Evolutionary conservation across 1,284 basidiomycete genomes (phyloP), one percentile per base, ranked within the genome.

Genomic region (Cutaneotrichosporon dermatis): DNA sequence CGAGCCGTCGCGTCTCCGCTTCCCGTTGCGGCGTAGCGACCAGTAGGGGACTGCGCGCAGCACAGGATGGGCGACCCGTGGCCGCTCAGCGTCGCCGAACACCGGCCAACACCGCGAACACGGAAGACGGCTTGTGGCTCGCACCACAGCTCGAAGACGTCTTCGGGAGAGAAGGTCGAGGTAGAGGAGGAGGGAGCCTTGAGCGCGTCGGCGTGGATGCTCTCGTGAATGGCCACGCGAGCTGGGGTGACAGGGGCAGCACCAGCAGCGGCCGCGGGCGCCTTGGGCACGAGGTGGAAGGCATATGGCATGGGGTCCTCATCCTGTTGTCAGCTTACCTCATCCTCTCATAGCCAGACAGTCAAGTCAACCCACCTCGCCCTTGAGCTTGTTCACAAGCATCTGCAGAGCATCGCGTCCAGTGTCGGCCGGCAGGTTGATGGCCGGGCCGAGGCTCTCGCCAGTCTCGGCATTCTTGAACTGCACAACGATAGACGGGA

Each of bases 101-200:
- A 98, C 63, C 95, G 80, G 43, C 91, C 93, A 13, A 96, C 92
- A 43, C 91, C 91, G 66, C 94, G 83, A 11, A 99, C 95, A 66
- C 88, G 86, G 79, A 98, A 99, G 2, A 99, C 90, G 16, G 94
- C 93, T 76, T 98, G 93, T 3, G 96, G 95, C 44, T 93, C 86
- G 75, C 92, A 96, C 70, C 88, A 85, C 36, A 96, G 82, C 56
- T 89, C 83, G 61, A 96, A 86, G 10, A 93, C 83, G 72, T 91
- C 91, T 83, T 97, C 93, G 8, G 87, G 83, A 0, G 89, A 88
- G 73, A 91, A 91, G 12, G 57, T 61, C 6, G 61, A 63, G 2
- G 65, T 67, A 13, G 55, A 60, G 41, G 57, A 65, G 5, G 60
- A 62, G 10, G 68, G 81, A 63, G 90, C 88, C 5, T 82, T 79